Evolutionary conservation across 208 protist genomes (phyloP).

Genomic region (Leishmania tarentolae): DNA sequence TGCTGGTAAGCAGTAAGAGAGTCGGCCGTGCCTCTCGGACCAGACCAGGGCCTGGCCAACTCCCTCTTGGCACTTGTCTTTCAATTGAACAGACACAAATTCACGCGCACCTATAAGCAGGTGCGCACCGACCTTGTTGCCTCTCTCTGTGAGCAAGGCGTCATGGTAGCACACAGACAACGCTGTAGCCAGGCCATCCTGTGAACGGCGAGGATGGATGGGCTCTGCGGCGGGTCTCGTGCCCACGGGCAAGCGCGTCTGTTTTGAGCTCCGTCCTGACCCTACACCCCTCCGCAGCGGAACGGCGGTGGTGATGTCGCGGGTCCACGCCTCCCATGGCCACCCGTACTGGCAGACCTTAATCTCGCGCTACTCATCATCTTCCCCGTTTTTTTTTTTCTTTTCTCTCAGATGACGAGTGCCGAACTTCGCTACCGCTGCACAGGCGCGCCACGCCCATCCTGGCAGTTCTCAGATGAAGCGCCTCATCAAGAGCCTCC

Average conservation of each 20-base stretch:
- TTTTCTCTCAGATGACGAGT: not conserved
- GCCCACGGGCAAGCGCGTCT: not conserved
- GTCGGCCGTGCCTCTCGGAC: not conserved
- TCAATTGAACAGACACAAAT: not conserved
- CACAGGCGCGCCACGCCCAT: not conserved
- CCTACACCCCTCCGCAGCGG: not conserved
- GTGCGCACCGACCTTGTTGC: not conserved
- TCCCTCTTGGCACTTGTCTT: not conserved
- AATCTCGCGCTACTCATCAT: not conserved
- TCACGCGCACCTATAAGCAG: not conserved
- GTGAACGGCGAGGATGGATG: not conserved
- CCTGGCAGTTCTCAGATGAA: slow-evolving; percentile 15
- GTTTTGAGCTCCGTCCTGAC: not conserved
- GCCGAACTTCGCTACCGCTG: not conserved
- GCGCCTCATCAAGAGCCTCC: slow-evolving; percentile 26
- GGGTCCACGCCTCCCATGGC: not conserved
- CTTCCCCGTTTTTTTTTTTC: too few relatives aligned
- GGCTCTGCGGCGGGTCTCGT: not conserved
- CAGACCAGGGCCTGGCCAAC: not conserved
- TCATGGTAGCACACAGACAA: not conserved
- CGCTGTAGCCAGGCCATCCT: not conserved
- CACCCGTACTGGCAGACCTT: not conserved
- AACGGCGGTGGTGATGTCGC: not conserved
- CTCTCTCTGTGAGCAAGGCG: not conserved
- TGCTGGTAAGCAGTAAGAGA: not conserved